Conservation (phyloP, 768 basidiomycete species). For the Collybia nuda region DNA sequence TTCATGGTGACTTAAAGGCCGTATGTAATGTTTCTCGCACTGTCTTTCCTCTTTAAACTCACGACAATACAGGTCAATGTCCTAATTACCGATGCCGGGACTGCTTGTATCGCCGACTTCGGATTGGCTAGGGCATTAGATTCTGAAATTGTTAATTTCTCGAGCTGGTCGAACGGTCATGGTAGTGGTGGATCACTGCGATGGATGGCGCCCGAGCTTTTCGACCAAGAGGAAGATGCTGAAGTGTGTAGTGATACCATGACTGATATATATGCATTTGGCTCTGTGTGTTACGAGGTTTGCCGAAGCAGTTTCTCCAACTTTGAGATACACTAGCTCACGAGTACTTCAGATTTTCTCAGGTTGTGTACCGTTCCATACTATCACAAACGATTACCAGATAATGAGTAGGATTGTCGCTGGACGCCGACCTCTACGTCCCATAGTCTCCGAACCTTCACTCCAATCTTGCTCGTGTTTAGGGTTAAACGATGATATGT, state of each 20-base stretch:
- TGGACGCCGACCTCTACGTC: conserved; percentile 1
- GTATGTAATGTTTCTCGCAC: conserved; percentile 26
- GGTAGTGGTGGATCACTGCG: conserved; percentile 26
- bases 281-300: conserved; percentile 16
- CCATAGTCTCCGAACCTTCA: not conserved
- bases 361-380: conserved; percentile 23
- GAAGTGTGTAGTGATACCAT: conserved; percentile 1
- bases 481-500: conserved; percentile 4
- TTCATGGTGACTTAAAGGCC: conserved; percentile 51
- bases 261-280: conserved; percentile 17
- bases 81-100: conserved; percentile 36
- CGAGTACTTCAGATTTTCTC: conserved; percentile 20
- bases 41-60: conserved; percentile 34
- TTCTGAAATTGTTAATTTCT: conserved; percentile 13
- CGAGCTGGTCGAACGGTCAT: conserved; percentile 14
- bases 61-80: conserved; percentile 30
- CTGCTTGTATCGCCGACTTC: conserved; percentile 52
- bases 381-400: conserved; percentile 12
- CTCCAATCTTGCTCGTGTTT: not conserved
- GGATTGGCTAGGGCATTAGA: conserved; percentile 35
- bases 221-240: no score
- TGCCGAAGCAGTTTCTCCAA: no score
- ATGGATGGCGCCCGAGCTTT: conserved; percentile 16
- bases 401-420: conserved; percentile 18
- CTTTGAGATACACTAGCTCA: not conserved